Percentiles rank a stretch among this genome's conserved stretches.
Conservation (phyloP, 257 asterid genomes). For the Marsdenia floribunda region DNA sequence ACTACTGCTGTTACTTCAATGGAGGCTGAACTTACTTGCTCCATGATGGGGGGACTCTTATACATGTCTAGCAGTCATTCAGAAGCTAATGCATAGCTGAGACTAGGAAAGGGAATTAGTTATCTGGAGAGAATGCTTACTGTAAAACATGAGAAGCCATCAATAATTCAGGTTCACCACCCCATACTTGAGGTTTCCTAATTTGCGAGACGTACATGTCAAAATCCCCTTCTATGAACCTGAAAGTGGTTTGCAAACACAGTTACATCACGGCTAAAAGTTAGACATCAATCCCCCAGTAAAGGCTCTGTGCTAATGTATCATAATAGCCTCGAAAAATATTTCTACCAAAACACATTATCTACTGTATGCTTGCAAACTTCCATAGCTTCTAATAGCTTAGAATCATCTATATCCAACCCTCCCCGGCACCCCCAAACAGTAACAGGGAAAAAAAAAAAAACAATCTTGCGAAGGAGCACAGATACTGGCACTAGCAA, state of each 20-base stretch:
- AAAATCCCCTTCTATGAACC: constrained; percentile 97
- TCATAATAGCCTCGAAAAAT: neutral
- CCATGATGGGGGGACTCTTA: neutral
- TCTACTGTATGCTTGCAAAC: neutral
- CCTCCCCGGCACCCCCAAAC: too few relatives aligned
- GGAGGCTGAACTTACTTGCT: neutral
- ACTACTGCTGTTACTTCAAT: neutral
- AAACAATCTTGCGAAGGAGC: neutral
- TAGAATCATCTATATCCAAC: neutral
- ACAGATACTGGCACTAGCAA: neutral
- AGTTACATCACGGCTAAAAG: neutral
- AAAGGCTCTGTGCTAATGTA: neutral
- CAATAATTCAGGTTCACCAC: constrained; percentile 94
- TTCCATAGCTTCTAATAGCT: neutral
- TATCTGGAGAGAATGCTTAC: constrained; percentile 38
- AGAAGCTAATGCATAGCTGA: neutral
- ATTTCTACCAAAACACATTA: neutral
- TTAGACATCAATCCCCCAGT: neutral
- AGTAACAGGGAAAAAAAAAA: neutral
- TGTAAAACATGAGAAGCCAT: constrained; percentile 94
- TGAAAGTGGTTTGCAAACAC: constrained; percentile 19
- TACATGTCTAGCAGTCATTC: neutral
- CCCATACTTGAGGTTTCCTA: constrained; percentile 90
- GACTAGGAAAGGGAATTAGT: neutral
- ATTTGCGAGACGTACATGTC: constrained; percentile 63